Conservation (phyloP, 2,329 filamentous ascomycete genomes). For the Alternaria viburni region DNA sequence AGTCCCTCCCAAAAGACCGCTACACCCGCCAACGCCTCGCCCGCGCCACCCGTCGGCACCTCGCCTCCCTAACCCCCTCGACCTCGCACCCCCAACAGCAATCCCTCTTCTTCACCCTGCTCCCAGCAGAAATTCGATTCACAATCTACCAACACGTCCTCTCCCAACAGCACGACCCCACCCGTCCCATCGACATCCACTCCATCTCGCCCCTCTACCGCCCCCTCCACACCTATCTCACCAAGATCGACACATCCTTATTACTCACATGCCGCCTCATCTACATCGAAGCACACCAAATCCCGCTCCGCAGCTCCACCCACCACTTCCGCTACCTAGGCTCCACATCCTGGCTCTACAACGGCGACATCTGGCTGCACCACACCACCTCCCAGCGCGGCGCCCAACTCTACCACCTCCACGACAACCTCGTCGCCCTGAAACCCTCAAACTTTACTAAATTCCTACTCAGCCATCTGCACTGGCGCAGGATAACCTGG, state of each 20-base stretch:
- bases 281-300: slow-evolving; percentile 47
- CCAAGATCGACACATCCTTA: slow-evolving; percentile 36
- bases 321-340: slow-evolving; percentile 26
- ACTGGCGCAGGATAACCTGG: slow-evolving; percentile 34
- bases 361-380: slow-evolving; percentile 22
- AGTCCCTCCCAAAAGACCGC: slow-evolving; percentile 3
- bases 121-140: slow-evolving; percentile 35
- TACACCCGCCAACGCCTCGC: slow-evolving; percentile 17
- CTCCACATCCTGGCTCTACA: slow-evolving; percentile 11
- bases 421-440: slow-evolving; percentile 17
- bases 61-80: slow-evolving; percentile 23
- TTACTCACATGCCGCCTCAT: slow-evolving; percentile 49
- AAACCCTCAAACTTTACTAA: slow-evolving; percentile 4
- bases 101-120: slow-evolving; percentile 27
- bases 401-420: slow-evolving; percentile 28
- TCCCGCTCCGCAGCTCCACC: slow-evolving; percentile 42
- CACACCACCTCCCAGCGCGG: slow-evolving; percentile 28
- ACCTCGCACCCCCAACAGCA: slow-evolving; percentile 28
- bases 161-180: slow-evolving; percentile 16
- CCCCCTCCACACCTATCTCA: slow-evolving; percentile 37
- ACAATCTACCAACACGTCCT: slow-evolving; percentile 21
- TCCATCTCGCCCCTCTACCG: slow-evolving; percentile 21
- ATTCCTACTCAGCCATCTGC: slow-evolving; percentile 22
- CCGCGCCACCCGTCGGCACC: slow-evolving; percentile 21
- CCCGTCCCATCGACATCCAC: slow-evolving; percentile 9